Conservation (phyloP, 257 asterid species). For the Verbena officinalis region DNA sequence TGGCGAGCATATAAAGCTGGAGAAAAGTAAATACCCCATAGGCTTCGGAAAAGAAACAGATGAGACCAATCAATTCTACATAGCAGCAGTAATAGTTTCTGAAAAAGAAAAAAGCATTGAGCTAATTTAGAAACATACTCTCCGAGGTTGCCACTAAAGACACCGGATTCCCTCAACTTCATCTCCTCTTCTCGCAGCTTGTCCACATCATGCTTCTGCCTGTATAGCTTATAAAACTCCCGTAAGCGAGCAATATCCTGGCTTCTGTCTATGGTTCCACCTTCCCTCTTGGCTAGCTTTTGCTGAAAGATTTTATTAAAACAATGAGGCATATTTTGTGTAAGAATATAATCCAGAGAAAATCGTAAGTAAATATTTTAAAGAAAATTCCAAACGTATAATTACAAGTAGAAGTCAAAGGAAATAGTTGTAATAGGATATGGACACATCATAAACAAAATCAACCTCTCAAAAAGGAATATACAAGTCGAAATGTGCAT, state of each 20-base stretch:
- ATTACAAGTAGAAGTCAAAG: conserved; percentile 12
- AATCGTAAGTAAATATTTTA: conserved; percentile 8
- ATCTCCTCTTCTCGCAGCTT: conserved; percentile 84
- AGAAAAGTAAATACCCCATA: neutral
- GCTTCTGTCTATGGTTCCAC: conserved; percentile 87
- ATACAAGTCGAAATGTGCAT: neutral
- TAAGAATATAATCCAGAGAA: conserved; percentile 3
- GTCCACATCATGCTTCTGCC: conserved; percentile 80
- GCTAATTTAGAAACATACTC: conserved; percentile 70
- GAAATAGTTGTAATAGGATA: neutral
- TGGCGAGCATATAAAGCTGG: conserved; percentile 4
- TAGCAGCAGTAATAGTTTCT: conserved; percentile 3
- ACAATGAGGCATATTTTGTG: conserved; percentile 23
- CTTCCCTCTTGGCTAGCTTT: conserved; percentile 92
- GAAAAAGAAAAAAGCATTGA: neutral
- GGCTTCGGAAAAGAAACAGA: conserved; percentile 13
- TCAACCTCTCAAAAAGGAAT: conserved; percentile 1
- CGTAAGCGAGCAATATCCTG: conserved; percentile 83
- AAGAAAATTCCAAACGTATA: conserved; percentile 23
- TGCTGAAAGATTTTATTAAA: conserved; percentile 56
- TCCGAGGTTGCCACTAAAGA: conserved; percentile 90
- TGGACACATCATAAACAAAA: conserved; percentile 2
- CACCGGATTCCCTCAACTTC: conserved; percentile 90
- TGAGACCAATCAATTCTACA: conserved; percentile 16
- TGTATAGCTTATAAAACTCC: conserved; percentile 77